Evolutionary conservation across 169 alveolate genomes (phyloP), one percentile per base, ranked within the genome.

Genomic region (Eimeria falciformis): DNA sequence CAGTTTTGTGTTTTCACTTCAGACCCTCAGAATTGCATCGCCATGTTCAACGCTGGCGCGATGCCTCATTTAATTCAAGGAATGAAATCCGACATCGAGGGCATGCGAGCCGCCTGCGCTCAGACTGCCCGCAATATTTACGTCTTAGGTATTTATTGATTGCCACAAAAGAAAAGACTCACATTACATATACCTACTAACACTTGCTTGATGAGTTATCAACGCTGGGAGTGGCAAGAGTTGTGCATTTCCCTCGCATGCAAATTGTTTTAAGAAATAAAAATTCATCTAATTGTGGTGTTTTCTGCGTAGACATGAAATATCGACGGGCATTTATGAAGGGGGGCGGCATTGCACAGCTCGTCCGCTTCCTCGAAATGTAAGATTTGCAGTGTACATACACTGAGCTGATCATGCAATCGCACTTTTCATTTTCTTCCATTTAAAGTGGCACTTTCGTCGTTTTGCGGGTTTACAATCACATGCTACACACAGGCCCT

Each of bases 91-190:
- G 93, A 91, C 33, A 95, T 96, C 65, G 98, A 95, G 68, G 98
- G 98, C 23, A 95, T 97, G 95, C 92, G 98, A 56, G 98, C 98
- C 5, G 98, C 99, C 9, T 96, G 98, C 25, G 99, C 98, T 3
- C 98, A 96, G 75, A 97, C 98, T 2, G 96, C 98, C 56, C 95
- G 99, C 79, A 97, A 97, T 79, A 96, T 97, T 33, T 97, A 96
- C 95, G 97, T 96, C 37, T 86, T 96, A 23, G 97, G 98, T 95
- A 77, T 29, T n/a, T n/a, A 93, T 37, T n/a, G n/a, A n/a, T n/a
- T n/a, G n/a, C n/a, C n/a, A n/a, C n/a, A n/a, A n/a, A n/a, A n/a
- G n/a, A n/a, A n/a, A n/a, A n/a, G n/a, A n/a, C n/a, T n/a, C n/a
- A n/a, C n/a, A n/a, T n/a, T n/a, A 50, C 62, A 14, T 14, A 50